phyloP scores from a whole-genome alignment of 441 rosid species.

The Codiaeum variegatum region DNA sequence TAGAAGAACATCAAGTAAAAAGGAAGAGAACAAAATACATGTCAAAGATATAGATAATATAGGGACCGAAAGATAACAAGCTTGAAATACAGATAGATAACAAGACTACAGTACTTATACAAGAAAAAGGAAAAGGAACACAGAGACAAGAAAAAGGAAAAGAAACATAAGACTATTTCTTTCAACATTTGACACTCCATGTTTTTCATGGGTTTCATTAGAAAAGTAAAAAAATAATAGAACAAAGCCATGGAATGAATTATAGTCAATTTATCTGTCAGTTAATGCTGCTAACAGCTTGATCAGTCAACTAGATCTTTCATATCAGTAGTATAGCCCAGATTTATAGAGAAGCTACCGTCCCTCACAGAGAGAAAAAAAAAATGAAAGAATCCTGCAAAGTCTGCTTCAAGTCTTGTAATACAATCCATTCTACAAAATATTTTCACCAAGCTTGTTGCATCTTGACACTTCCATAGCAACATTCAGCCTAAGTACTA shows the following conservation, averaged over 20 bases:
- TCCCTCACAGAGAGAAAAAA: too few species aligned
- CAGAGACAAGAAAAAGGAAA: not conserved
- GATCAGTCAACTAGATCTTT: not conserved
- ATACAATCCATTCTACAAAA: not conserved
- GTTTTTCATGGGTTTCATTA: not conserved
- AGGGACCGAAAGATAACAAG: not conserved
- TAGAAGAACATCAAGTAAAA: constrained; percentile 16
- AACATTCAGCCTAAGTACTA: not conserved
- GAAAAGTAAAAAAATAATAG: not conserved
- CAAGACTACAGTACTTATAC: not conserved
- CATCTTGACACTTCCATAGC: not conserved
- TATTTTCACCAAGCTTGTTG: not conserved
- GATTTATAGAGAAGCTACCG: too few species aligned
- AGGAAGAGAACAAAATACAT: constrained; percentile 1
- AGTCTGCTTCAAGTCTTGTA: not conserved
- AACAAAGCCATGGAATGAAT: not conserved
- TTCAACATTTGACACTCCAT: not conserved
- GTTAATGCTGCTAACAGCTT: not conserved
- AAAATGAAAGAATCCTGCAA: not conserved
- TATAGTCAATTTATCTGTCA: not conserved
- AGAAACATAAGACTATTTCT: not conserved
- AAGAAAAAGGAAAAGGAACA: too few species aligned
- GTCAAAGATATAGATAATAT: constrained; percentile 5
- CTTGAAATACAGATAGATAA: not conserved
- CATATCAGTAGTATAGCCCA: not conserved